Base-by-base conservation (phyloP, 495 filamentous ascomycete species). In the Glutinoglossum americanum region DNA sequence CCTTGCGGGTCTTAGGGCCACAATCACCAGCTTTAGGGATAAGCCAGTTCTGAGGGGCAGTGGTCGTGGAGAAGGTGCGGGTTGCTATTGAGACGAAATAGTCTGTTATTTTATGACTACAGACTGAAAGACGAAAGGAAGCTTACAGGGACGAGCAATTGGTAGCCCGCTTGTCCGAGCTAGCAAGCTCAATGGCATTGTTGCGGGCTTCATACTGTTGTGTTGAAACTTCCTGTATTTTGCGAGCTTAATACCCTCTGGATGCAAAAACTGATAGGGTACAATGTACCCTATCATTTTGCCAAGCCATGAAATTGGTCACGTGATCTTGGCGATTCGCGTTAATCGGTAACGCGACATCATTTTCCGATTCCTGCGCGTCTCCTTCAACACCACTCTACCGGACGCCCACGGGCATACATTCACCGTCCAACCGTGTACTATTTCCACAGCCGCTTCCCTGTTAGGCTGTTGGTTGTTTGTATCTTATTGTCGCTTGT, bases 1-100 rank as follows among this genome's bases (percentile, higher is more conserved):
- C 93, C 72, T 96, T 97, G 65, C 84, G 84, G 62, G 90, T 89
- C 69, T 92, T 92, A 17, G 39, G 44, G 54, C 80, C 78, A 62
- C 73, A 83, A 60, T 89, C 83, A 61, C 78, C 72, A 59, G 79
- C 70, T 67, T 80, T 84, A 10, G 89, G 89, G 33, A 81, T 76
- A 21, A 96, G 83, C 89, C 89, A 96, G 63, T 80, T 83, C 33
- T 72, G 70, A 59, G 67, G 70, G 9, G 70, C 65, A 0, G 83
- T 71, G 30, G 85, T 85, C 51, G 82, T 82, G 55, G 86, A 85
- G 72, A 95, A 95, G 64, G 76, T 67, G 65, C 84, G 76, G 61
- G 55, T n/a, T 33, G 58, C 30, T 39, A 15, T 23, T 33, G 30
- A 19, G 23, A 11, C 32, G 19, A 3, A 11, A 13, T 10, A 13